Evolutionary conservation across 2,329 filamentous ascomycete genomes (phyloP), one percentile per base, ranked within the genome.

Genomic region (Fusarium oligoseptatum): DNA sequence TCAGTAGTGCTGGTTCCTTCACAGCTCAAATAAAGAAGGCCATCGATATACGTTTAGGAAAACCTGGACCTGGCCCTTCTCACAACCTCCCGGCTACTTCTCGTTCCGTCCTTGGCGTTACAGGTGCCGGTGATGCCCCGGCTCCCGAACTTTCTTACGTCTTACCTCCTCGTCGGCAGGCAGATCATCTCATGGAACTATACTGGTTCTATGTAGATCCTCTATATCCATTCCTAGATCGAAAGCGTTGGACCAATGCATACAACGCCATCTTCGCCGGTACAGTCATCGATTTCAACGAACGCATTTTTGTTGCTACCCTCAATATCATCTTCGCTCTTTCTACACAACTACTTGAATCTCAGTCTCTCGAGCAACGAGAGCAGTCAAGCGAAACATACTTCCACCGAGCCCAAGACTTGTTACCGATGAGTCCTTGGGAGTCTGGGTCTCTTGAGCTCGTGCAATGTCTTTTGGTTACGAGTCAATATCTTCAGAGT

Each of bases 201-300:
- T 88, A 88, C 66, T 88, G 86, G 86, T 80, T 80, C 32, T 84
- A 83, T 41, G 84, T 87, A 2, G 84, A 87, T 34, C 84, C 85
- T 0, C 70, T 87, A 0, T 87, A 88, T 52, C 86, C 86, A 0
- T 84, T 87, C 48, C 75, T 88, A 1, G 83, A 88, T 29, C 77
- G 80, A 14, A 62, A 76, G 2, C 75, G 78, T 1, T 84, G 86
- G 77, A 78, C 80, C n/a, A 72, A 73, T 0, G 80, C 83, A 1
- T 88, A 88, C 67, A 66, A 78, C 6, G 81, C 81, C 1, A 74
- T 87, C 1, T 88, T 86, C 76, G 79, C 80, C 0, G 84, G 84
- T 0, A 81, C 82, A 3, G 57, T 75, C 0, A 76, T 83, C 12
- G 73, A 84, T 3, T 73, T 79, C 0, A 82, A 87, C 24, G 85